phyloP scores from a whole-genome alignment of 371 early-diverging fungal genomes.

The Mucor indicus region DNA sequence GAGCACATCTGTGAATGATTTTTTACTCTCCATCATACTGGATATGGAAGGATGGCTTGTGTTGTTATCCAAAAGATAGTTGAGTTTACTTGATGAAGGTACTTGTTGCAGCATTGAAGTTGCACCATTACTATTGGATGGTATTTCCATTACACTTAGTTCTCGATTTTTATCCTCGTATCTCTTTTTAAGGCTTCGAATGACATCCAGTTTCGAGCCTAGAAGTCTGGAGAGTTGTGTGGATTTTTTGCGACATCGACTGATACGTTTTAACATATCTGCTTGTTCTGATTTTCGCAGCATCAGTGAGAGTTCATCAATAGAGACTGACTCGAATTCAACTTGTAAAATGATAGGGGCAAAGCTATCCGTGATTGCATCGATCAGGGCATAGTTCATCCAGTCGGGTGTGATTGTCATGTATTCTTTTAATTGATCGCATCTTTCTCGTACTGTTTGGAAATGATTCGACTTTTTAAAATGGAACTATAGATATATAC shows the following conservation, averaged over 20 bases:
- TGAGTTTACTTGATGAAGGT: constrained; percentile 1
- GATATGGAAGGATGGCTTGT: neutral
- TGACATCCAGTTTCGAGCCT: constrained; percentile 74
- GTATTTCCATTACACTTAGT: neutral
- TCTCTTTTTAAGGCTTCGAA: constrained; percentile 78
- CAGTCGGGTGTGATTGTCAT: constrained; percentile 61
- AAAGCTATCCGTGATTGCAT: constrained; percentile 80
- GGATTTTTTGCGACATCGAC: constrained; percentile 76
- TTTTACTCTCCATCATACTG: constrained; percentile 10
- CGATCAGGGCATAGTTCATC: constrained; percentile 81
- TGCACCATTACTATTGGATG: too few relatives aligned
- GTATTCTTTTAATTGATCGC: constrained; percentile 35
- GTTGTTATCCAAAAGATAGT: neutral
- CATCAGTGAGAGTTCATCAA: constrained; percentile 85
- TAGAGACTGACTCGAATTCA: constrained; percentile 82
- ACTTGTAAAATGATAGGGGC: constrained; percentile 70
- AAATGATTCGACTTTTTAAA: constrained; percentile 30
- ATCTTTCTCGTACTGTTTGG: constrained; percentile 30
- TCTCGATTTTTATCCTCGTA: constrained; percentile 49
- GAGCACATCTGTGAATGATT: constrained; percentile 47
- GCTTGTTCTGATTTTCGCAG: constrained; percentile 68
- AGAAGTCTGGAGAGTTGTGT: constrained; percentile 72
- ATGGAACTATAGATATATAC: constrained; percentile 27
- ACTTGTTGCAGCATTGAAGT: neutral
- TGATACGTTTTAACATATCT: constrained; percentile 87